Evolutionary conservation across 2,329 filamentous ascomycete species (phyloP).

Genomic region (Hyphodiscus sp.): DNA sequence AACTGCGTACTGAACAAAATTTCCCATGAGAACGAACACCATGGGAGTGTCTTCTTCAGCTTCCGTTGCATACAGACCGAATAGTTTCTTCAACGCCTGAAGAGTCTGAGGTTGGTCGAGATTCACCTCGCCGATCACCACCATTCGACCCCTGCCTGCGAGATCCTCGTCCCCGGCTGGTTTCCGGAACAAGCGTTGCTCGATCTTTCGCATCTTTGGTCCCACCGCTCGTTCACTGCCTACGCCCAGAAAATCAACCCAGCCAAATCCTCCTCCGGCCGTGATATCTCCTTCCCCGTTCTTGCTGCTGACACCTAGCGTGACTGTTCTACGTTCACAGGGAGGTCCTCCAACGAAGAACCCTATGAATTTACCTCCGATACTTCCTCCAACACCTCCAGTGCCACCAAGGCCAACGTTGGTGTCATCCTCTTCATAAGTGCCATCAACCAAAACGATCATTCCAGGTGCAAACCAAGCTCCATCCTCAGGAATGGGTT

Average conservation of each 20-base stretch:
- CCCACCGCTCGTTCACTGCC: constrained; percentile 84
- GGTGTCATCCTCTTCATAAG: constrained; percentile 91
- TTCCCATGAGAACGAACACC: constrained; percentile 77
- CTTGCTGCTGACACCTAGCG: constrained; percentile 63
- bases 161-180: constrained; percentile 17
- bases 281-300: constrained; percentile 47
- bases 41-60: constrained; percentile 62
- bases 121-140: constrained; percentile 81
- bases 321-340: constrained; percentile 74
- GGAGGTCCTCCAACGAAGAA: constrained; percentile 90
- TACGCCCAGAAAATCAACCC: constrained; percentile 92
- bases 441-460: constrained; percentile 89
- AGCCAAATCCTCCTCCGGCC: constrained; percentile 80
- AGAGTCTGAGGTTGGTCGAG: constrained; percentile 79
- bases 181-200: constrained; percentile 57
- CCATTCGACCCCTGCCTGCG: constrained; percentile 46
- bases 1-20: constrained; percentile 65
- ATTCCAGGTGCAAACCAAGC: constrained; percentile 94
- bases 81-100: constrained; percentile 72
- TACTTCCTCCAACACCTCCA: constrained; percentile 78
- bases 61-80: constrained; percentile 65
- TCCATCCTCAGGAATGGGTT: constrained; percentile 75
- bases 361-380: constrained; percentile 86
- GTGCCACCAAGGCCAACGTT: constrained; percentile 65
- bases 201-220: constrained; percentile 73